A percentile compares a stretch with the other conserved stretches of the same genome.
Evolutionary conservation across 2,329 filamentous ascomycete genomes (phyloP).

Genomic region (Paraconiothyrium brasiliense): DNA sequence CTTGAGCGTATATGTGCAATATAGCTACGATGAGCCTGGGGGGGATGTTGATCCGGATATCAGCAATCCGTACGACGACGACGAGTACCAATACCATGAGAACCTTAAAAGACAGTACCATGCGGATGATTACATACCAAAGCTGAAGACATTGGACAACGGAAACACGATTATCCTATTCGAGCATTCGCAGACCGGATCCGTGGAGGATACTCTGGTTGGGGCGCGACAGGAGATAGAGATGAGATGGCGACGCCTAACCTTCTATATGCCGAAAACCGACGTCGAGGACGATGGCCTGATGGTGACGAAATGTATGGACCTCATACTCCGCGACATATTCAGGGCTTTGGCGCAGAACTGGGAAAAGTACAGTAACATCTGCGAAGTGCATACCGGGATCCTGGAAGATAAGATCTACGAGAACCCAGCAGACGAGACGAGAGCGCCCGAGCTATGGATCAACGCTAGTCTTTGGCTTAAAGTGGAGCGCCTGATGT

Average conservation of each 20-base stretch:
- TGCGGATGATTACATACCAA: slow-evolving; percentile 50
- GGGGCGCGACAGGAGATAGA: slow-evolving; percentile 61
- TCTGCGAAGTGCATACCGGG: slow-evolving; percentile 59
- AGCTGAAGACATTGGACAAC: slow-evolving; percentile 58
- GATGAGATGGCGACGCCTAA: slow-evolving; percentile 62
- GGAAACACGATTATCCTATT: slow-evolving; percentile 62
- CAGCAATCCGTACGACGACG: slow-evolving; percentile 56
- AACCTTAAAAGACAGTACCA: slow-evolving; percentile 42
- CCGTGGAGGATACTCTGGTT: slow-evolving; percentile 61
- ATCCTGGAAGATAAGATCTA: slow-evolving; percentile 59
- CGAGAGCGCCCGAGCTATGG: slow-evolving; percentile 62
- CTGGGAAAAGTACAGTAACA: slow-evolving; percentile 58
- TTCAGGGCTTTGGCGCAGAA: slow-evolving; percentile 58
- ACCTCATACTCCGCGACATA: slow-evolving; percentile 60
- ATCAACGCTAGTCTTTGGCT: slow-evolving; percentile 61
- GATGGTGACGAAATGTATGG: slow-evolving; percentile 59
- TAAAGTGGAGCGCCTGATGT: slow-evolving; percentile 63
- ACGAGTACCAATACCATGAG: slow-evolving; percentile 46
- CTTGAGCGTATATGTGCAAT: slow-evolving; percentile 61
- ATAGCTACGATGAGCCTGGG: slow-evolving; percentile 53
- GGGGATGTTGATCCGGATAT: slow-evolving; percentile 54
- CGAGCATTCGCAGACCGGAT: slow-evolving; percentile 59
- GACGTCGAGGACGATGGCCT: slow-evolving; percentile 54
- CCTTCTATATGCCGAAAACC: slow-evolving; percentile 59
- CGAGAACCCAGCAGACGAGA: slow-evolving; percentile 63